Base-by-base conservation (phyloP, 2,329 filamentous ascomycete species). In the Eurotiales sp. region DNA sequence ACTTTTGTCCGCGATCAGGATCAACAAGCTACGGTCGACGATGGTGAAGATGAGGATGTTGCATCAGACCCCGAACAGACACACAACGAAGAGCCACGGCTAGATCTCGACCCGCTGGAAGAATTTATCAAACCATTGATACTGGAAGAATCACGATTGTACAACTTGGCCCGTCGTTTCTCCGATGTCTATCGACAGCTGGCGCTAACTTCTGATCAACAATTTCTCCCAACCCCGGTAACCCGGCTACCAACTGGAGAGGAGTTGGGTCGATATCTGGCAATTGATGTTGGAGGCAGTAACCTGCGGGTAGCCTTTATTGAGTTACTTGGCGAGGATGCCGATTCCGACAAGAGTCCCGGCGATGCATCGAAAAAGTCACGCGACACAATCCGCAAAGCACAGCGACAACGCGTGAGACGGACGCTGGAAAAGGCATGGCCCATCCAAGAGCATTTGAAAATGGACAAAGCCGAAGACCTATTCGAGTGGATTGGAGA, bases 401-500 rank as follows among this genome's bases (percentile, higher is more conserved):
- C 73, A 12, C 72, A 73, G 58, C 64, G 59, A 66, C 81, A 77
- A 51, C 69, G 70, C 12, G 69, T 74, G 44, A 65, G 64, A 53
- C 63, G 73, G 29, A 77, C 74, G 1, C 61, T 79, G 55, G 77
- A 79, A 55, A 75, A 67, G 56, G 70, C 71, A 55, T 80, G 77
- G 77, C 76, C 76, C 3, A 80, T 80, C 55, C 76, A 72, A 21
- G 76, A 80, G 46, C 77, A 79, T 62, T 54, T 80, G 61, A 79
- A 79, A 58, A 78, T 72, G 66, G 83, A 90, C 58, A 85, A 90
- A 56, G 82, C 86, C 1, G 83, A 89, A 51, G 83, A 84, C 52
- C 73, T 92, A 2, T 93, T 93, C 66, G 71, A 78, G n/a, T 93
- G 88, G 88, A 88, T 93, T 58, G 88, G 88, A 22, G 75, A 80